Evolutionary conservation across 2,329 filamentous ascomycete genomes (phyloP), one percentile per base, ranked within the genome.

Genomic region (Neopestalotiopsis clavispora): DNA sequence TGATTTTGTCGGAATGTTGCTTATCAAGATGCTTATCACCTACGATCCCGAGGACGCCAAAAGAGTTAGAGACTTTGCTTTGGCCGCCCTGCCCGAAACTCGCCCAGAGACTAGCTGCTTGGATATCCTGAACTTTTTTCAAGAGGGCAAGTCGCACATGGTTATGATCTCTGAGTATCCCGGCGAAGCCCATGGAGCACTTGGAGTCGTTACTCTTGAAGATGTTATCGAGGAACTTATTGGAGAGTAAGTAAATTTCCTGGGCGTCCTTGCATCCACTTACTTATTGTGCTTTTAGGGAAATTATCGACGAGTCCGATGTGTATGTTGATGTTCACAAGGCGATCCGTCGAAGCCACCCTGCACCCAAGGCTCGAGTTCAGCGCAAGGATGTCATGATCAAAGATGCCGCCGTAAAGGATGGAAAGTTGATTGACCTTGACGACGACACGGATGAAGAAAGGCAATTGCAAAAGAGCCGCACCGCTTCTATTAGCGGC

Each of bases 111-210:
- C 96, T 0, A 98, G 95, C 83, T 99, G 96, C 79, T 83, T 99
- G 68, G 96, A 99, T 79, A 98, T 99, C 76, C 94, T 99, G 82
- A 99, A 99, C 83, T 99, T 98, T 81, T 99, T 99, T 84, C 96
- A 99, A 80, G 96, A 99, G 84, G 96, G 96, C 75, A 99, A 99
- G 80, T 97, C 95, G 1, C 96, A 99, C 80, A 97, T 99, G 95
- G 95, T 98, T 0, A 85, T 99, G 34, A 96, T 98, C 9, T 98
- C 95, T 0, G 93, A 97, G 76, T 86, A 82, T 40, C 96, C 96
- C 1, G 95, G 95, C n/a, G 94, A 97, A 73, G 91, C 97, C 75
- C 91, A 93, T 75, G 96, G 96, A 60, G 94, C 95, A 5, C 84
- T 97, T 13, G 96, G 96, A 68, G 96, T 99, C 3, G 94, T 99